phyloP scores from a whole-genome alignment of 331 rosid species.

The Malus hybrid region DNA sequence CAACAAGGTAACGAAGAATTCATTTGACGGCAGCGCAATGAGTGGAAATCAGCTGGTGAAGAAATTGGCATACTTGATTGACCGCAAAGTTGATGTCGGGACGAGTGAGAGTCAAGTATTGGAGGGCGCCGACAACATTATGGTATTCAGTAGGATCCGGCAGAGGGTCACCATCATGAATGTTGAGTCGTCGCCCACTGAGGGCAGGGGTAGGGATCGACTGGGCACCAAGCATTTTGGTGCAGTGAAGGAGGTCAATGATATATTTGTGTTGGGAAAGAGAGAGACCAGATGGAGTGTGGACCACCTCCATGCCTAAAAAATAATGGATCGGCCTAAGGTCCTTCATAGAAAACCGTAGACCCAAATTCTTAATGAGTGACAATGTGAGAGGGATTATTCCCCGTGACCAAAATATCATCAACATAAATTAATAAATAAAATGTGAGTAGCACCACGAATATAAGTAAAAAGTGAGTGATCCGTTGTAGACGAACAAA shows the following conservation, averaged over 20 bases:
- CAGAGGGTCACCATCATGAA: background rate
- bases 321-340: background rate
- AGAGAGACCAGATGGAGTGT: background rate
- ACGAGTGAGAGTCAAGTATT: background rate
- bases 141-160: background rate
- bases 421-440: background rate
- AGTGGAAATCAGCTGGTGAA: background rate
- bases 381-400: background rate
- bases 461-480: background rate
- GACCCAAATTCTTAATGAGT: background rate
- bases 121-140: background rate
- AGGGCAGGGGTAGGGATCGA: background rate
- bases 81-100: background rate
- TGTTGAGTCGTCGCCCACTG: background rate
- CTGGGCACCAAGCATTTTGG: background rate
- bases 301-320: background rate
- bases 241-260: background rate
- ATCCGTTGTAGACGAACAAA: fast-evolving
- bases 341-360: background rate
- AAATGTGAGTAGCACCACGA: background rate
- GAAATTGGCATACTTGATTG: background rate
- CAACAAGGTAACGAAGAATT: background rate
- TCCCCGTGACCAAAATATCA: background rate
- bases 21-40: background rate
- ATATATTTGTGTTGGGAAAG: background rate